phyloP scores from a whole-genome alignment of 2,329 filamentous ascomycete genomes.

The Apiospora malaysiana region DNA sequence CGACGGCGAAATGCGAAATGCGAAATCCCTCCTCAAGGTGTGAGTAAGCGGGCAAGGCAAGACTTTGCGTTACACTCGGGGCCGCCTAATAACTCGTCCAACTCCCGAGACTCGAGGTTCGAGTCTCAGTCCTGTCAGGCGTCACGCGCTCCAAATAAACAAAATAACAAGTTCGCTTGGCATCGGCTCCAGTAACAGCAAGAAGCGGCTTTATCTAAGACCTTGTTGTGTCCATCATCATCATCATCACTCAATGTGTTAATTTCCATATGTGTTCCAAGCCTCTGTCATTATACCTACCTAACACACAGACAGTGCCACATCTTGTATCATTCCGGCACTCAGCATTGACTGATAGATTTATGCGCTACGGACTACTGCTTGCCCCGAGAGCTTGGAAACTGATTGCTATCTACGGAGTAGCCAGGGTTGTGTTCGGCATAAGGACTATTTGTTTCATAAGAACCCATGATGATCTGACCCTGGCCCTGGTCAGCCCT shows the following conservation, averaged over 20 bases:
- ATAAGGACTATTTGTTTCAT: constrained; percentile 10
- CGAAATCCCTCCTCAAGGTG: background rate
- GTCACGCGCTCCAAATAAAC: background rate
- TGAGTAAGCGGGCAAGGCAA: constrained; percentile 6
- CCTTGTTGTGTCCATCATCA: background rate
- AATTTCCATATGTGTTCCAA: background rate
- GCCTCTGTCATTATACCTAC: background rate
- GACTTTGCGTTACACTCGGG: background rate
- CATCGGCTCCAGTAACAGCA: background rate
- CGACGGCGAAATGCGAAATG: background rate
- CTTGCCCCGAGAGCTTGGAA: background rate
- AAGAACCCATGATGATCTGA: constrained; percentile 12
- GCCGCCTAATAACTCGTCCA: background rate
- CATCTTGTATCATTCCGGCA: background rate
- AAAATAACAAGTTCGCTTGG: background rate
- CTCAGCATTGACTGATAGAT: background rate
- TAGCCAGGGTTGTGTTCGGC: background rate
- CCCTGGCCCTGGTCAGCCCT: constrained; percentile 5
- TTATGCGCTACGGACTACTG: background rate
- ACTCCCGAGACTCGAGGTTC: background rate
- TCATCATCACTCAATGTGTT: background rate
- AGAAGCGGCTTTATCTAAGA: constrained; percentile 3
- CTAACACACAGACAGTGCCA: background rate
- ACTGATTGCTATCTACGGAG: background rate
- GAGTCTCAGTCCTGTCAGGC: background rate